These are phyloP conservation scores for Wilhelminamyces savonicus DNA, from an alignment of 805 yeast genomes.

Conservation along the genomic window DNA sequence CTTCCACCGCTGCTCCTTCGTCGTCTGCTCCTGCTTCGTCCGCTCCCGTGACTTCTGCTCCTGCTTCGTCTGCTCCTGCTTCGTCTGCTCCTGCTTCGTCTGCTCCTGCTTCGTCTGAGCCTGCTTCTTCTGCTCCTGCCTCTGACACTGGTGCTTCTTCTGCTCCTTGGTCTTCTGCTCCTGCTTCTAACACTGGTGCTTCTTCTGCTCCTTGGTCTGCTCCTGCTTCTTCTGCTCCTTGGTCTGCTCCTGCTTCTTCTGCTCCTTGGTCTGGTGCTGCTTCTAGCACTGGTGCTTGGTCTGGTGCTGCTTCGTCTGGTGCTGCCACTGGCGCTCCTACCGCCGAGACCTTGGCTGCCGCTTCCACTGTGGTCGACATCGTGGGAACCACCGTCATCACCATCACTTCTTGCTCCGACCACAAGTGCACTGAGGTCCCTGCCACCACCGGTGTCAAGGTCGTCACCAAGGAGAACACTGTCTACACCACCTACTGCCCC, in stretches of 20 bases:
- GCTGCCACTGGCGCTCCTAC: neutral
- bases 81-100: slow-evolving; percentile 2
- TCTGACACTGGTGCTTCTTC: slow-evolving; percentile 5
- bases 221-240: slow-evolving; percentile 1
- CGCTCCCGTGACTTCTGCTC: slow-evolving; percentile 4
- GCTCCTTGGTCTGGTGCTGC: neutral
- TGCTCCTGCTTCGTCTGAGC: slow-evolving; percentile 3
- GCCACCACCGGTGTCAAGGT: slow-evolving; percentile 27
- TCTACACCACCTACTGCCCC: slow-evolving; percentile 17
- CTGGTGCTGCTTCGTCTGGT: slow-evolving; percentile 1
- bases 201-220: neutral
- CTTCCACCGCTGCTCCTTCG: neutral
- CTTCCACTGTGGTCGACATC: slow-evolving; percentile 11
- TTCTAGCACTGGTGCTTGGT: slow-evolving; percentile 1
- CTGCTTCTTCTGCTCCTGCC: slow-evolving; percentile 4
- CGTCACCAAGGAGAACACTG: slow-evolving; percentile 13
- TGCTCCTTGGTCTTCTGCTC: slow-evolving; percentile 2
- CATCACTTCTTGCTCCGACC: slow-evolving; percentile 31
- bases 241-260: neutral
- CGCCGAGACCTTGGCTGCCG: neutral
- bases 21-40: slow-evolving; percentile 4
- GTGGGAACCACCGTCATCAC: slow-evolving; percentile 21
- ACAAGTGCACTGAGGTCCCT: slow-evolving; percentile 22
- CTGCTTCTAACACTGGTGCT: slow-evolving; percentile 1
- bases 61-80: slow-evolving; percentile 2